These are phyloP conservation scores for Pythium brassicae DNA, from an alignment of 352 stramenopile species.

Conservation along the genomic window DNA sequence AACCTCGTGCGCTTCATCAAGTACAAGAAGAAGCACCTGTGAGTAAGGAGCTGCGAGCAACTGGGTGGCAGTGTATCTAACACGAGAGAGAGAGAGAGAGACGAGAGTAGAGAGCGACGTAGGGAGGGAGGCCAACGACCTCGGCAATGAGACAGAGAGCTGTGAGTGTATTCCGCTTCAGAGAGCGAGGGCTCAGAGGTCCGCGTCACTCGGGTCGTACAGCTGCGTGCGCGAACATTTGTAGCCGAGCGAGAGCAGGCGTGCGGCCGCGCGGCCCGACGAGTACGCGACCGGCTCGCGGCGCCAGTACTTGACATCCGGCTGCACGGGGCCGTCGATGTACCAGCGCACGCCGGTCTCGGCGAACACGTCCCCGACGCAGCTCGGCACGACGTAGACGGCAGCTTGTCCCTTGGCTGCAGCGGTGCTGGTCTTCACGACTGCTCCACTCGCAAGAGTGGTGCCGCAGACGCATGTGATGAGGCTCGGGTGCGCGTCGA, in stretches of 20 bases:
- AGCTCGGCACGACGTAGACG: constrained; percentile 54
- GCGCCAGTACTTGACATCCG: constrained; percentile 61
- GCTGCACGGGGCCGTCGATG: constrained; percentile 54
- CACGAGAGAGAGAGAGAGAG: constrained; percentile 2
- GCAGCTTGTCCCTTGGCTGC: constrained; percentile 39
- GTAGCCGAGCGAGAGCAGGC: constrained; percentile 70
- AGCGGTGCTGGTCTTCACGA: constrained; percentile 33
- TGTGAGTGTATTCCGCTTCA: neutral
- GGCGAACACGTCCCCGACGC: constrained; percentile 79
- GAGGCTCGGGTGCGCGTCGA: constrained; percentile 47
- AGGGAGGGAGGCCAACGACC: neutral
- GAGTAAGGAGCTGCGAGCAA: too few relatives aligned
- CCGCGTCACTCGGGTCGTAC: constrained; percentile 40
- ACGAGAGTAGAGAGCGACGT: constrained; percentile 1
- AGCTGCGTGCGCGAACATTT: constrained; percentile 58
- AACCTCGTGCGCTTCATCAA: constrained; percentile 89
- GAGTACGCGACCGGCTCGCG: constrained; percentile 32
- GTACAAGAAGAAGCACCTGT: constrained; percentile 89
- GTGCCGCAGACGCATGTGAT: constrained; percentile 74
- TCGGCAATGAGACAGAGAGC: neutral
- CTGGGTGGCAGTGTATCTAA: too few relatives aligned
- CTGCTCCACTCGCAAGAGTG: constrained; percentile 48
- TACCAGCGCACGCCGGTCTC: constrained; percentile 80
- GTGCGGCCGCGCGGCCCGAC: constrained; percentile 48
- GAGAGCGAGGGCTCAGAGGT: neutral